Evolutionary conservation across 2,329 filamentous ascomycete genomes (phyloP).

Genomic region (Didymella lethalis): DNA sequence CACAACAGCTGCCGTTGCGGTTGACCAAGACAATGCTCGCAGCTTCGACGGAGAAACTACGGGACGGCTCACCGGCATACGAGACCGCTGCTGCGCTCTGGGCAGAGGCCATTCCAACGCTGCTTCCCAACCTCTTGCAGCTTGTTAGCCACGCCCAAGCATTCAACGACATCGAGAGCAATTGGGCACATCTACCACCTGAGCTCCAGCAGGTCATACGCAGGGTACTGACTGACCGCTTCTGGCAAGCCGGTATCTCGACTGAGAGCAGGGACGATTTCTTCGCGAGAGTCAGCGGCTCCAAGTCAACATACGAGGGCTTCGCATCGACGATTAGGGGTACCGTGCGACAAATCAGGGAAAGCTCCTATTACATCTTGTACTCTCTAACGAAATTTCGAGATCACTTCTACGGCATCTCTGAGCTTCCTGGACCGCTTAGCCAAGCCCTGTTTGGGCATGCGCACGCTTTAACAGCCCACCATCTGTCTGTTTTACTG

Average conservation of each 20-base stretch:
- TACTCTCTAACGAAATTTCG: slow-evolving; percentile 91
- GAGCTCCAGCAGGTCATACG: slow-evolving; percentile 81
- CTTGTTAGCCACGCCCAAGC: slow-evolving; percentile 90
- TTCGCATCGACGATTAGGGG: slow-evolving; percentile 93
- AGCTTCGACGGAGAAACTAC: slow-evolving; percentile 88
- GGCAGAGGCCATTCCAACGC: slow-evolving; percentile 80
- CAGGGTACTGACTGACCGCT: slow-evolving; percentile 88
- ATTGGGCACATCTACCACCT: slow-evolving; percentile 78
- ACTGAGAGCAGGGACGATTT: slow-evolving; percentile 96
- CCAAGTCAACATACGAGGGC: slow-evolving; percentile 88
- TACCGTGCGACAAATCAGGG: slow-evolving; percentile 85
- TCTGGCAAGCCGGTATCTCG: slow-evolving; percentile 98
- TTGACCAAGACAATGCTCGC: slow-evolving; percentile 91
- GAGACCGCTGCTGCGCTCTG: slow-evolving; percentile 82
- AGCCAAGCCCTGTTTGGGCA: slow-evolving; percentile 85
- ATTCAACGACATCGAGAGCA: slow-evolving; percentile 79
- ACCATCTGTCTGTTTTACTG: slow-evolving; percentile 92
- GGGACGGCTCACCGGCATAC: slow-evolving; percentile 75
- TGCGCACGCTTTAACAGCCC: slow-evolving; percentile 82
- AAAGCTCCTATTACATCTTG: slow-evolving; percentile 92
- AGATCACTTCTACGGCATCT: slow-evolving; percentile 88
- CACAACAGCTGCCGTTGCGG: slow-evolving; percentile 79
- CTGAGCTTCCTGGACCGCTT: slow-evolving; percentile 81
- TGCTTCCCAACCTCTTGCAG: slow-evolving; percentile 85
- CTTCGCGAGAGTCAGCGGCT: slow-evolving; percentile 87